Evolutionary conservation across 164 flowering plant species (phyloP).

Genomic region (Warburgia ugandensis): DNA sequence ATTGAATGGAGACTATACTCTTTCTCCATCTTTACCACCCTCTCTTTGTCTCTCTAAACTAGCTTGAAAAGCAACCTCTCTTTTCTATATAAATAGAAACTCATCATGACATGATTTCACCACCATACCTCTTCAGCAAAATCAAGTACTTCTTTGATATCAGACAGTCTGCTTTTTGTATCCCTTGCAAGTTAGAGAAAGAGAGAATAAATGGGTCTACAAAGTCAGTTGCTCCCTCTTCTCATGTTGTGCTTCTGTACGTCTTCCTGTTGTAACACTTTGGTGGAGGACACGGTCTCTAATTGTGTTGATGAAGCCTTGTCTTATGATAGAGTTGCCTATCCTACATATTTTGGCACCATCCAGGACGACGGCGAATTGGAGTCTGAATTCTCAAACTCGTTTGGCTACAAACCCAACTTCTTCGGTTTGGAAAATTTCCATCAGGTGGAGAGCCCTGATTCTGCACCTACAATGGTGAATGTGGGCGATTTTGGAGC

Average conservation of each 20-base stretch:
- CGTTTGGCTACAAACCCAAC: conserved; percentile 7
- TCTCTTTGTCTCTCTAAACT: background rate
- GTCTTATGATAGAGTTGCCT: conserved; percentile 15
- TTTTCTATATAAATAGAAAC: conserved; percentile 22
- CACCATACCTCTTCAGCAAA: conserved; percentile 14
- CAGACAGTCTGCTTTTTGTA: conserved; percentile 1
- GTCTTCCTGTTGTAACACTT: conserved; percentile 13
- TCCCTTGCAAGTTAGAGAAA: conserved; percentile 1
- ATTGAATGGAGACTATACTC: conserved; percentile 9
- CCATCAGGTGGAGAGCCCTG: background rate
- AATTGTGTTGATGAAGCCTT: conserved; percentile 4
- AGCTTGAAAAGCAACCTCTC: conserved; percentile 1
- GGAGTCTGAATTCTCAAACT: conserved; percentile 7
- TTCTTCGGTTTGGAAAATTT: conserved; percentile 2
- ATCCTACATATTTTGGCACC: conserved; percentile 23
- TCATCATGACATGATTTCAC: conserved; percentile 14
- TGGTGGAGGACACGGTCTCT: conserved; percentile 15
- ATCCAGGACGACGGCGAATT: conserved; percentile 9
- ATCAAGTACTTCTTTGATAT: conserved; percentile 1
- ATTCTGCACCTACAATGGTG: background rate
- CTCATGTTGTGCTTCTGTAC: conserved; percentile 8
- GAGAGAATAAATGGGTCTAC: conserved; percentile 13
- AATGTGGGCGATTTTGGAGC: conserved; percentile 12
- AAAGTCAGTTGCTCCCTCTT: conserved; percentile 9
- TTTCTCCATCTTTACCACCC: background rate